A percentile compares a stretch with the other conserved stretches of the same genome.
These are phyloP conservation scores for Chlamydomonas schloesseri DNA, from an alignment of 139 green algal species.

Conservation along the genomic window DNA sequence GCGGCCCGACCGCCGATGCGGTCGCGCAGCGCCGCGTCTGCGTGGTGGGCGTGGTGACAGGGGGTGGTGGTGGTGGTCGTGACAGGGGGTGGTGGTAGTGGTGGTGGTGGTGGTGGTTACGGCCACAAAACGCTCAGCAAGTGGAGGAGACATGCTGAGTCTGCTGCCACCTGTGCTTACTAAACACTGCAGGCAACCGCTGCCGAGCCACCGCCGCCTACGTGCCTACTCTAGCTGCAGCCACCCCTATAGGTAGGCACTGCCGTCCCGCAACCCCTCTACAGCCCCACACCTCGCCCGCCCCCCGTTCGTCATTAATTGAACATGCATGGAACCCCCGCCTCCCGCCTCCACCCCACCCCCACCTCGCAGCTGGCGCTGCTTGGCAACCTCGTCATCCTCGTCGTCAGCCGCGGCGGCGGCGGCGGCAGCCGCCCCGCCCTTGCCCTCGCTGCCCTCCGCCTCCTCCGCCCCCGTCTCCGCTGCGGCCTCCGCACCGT, in stretches of 20 bases:
- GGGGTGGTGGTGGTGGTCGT: background rate
- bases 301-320: too few species aligned
- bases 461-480: background rate
- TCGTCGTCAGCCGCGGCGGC: background rate
- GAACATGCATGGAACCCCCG: too few species aligned
- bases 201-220: too few species aligned
- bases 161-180: too few species aligned
- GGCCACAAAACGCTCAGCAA: background rate
- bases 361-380: conserved; percentile 27
- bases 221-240: too few species aligned
- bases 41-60: background rate
- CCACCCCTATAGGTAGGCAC: too few species aligned
- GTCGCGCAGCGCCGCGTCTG: conserved; percentile 33
- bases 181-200: too few species aligned
- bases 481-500: background rate
- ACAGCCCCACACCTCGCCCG: too few species aligned
- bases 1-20: conserved; percentile 19
- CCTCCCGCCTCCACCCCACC: background rate
- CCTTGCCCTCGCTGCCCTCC: background rate
- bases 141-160: too few species aligned
- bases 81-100: background rate
- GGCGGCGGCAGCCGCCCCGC: background rate
- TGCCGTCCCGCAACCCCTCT: too few species aligned
- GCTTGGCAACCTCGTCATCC: conserved; percentile 15
- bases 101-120: background rate